phyloP scores from a whole-genome alignment of 1,139 yeast genomes.

The Kluyveromyces sp. region DNA sequence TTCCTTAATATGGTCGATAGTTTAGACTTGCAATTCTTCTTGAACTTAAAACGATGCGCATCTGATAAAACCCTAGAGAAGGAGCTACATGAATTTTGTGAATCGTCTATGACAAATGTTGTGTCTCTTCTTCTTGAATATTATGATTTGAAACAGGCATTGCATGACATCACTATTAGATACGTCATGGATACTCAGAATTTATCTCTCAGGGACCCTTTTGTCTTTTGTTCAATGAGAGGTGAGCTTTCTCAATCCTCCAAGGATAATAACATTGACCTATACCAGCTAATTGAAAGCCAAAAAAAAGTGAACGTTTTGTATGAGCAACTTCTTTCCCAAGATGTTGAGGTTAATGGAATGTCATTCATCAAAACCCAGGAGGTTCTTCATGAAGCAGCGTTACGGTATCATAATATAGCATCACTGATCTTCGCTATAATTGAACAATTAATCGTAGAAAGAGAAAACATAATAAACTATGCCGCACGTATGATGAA shows the following conservation, averaged over 20 bases:
- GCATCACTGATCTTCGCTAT: slow-evolving; percentile 39
- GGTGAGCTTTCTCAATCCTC: slow-evolving; percentile 42
- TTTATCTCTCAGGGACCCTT: slow-evolving; percentile 65
- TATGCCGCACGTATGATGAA: slow-evolving; percentile 75
- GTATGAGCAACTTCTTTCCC: slow-evolving; percentile 39
- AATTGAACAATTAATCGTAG: slow-evolving; percentile 55
- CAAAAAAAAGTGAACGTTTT: slow-evolving; percentile 47
- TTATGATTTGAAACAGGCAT: slow-evolving; percentile 62
- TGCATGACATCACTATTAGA: slow-evolving; percentile 56
- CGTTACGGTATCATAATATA: slow-evolving; percentile 40
- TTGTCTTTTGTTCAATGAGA: slow-evolving; percentile 55
- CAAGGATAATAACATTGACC: slow-evolving; percentile 28
- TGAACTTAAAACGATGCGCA: slow-evolving; percentile 13
- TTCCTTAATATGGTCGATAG: slow-evolving; percentile 23
- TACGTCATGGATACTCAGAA: slow-evolving; percentile 64
- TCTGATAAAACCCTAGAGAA: neutral
- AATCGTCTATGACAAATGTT: slow-evolving; percentile 24
- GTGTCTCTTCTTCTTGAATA: slow-evolving; percentile 54
- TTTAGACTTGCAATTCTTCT: slow-evolving; percentile 26
- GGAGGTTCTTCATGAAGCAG: slow-evolving; percentile 38
- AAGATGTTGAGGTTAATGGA: slow-evolving; percentile 40
- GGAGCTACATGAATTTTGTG: slow-evolving; percentile 18
- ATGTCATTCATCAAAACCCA: slow-evolving; percentile 45
- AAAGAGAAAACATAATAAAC: slow-evolving; percentile 59
- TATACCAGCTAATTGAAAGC: slow-evolving; percentile 25